A percentile compares a stretch with the other conserved stretches of the same genome.
Evolutionary conservation across 768 basidiomycete species (phyloP).

Genomic region (Tricholoma sp.): DNA sequence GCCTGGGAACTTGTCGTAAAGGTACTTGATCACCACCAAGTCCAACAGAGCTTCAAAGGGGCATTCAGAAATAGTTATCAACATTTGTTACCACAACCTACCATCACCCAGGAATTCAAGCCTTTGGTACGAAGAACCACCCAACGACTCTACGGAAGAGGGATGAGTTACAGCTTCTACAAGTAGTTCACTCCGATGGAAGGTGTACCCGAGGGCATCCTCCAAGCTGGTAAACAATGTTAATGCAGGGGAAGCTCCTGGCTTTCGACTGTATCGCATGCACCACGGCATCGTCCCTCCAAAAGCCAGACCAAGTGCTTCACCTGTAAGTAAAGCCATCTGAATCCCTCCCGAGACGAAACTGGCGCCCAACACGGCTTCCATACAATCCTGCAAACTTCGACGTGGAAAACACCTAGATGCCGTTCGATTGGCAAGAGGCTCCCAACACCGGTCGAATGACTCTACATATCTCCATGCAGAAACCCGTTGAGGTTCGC

Average conservation of each 20-base stretch:
- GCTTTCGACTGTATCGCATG: conserved; percentile 41
- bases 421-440: conserved; percentile 25
- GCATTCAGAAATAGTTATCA: conserved; percentile 9
- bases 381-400: conserved; percentile 85
- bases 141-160: conserved; percentile 49
- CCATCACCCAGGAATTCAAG: conserved; percentile 90
- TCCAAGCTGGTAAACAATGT: conserved; percentile 53
- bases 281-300: conserved; percentile 70
- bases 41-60: conserved; percentile 55
- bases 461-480: conserved; percentile 55
- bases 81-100: conserved; percentile 29
- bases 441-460: conserved; percentile 26
- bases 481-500: conserved; percentile 47
- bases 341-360: conserved; percentile 69
- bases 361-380: conserved; percentile 75
- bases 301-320: conserved; percentile 61
- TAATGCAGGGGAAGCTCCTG: conserved; percentile 31
- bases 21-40: conserved; percentile 64
- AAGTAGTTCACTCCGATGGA: conserved; percentile 56
- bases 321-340: conserved; percentile 62
- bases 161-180: conserved; percentile 85
- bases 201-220: conserved; percentile 62
- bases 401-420: conserved; percentile 54
- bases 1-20: conserved; percentile 62
- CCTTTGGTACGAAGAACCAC: conserved; percentile 71